A percentile compares a stretch with the other conserved stretches of the same genome.
phyloP scores from a whole-genome alignment of 2,329 filamentous ascomycete genomes.

The Monosporascus cannonballus region DNA sequence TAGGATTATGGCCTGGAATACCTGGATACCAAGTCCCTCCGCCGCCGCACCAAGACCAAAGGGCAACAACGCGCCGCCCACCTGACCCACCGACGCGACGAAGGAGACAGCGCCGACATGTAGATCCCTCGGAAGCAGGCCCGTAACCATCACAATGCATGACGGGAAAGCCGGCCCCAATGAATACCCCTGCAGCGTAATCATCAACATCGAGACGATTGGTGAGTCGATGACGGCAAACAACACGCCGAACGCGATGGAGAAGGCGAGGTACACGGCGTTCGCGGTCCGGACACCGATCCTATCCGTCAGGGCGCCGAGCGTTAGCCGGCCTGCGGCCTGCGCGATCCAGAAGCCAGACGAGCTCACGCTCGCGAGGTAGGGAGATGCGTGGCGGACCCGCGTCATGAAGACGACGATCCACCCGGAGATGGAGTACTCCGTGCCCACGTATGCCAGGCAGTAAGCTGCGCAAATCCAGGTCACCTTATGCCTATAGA shows the following conservation, averaged over 20 bases:
- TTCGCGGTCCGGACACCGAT: conserved; percentile 22
- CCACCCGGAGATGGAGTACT: conserved; percentile 39
- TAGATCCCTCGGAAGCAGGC: conserved; percentile 30
- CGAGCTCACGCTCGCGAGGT: conserved; percentile 32
- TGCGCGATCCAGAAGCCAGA: conserved; percentile 40
- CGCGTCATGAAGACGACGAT: conserved; percentile 39
- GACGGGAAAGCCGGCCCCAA: conserved; percentile 37
- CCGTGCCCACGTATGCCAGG: conserved; percentile 37
- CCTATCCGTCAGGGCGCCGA: conserved; percentile 26
- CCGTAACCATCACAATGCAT: conserved; percentile 31
- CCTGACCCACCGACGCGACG: conserved; percentile 35
- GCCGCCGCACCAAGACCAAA: conserved; percentile 36
- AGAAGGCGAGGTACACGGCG: conserved; percentile 17
- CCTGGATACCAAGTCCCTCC: conserved; percentile 29
- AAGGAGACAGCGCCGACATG: conserved; percentile 38
- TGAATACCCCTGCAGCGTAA: conserved; percentile 30
- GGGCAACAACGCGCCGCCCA: conserved; percentile 36
- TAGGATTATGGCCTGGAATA: conserved; percentile 27
- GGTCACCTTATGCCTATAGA: conserved; percentile 28
- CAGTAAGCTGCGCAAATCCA: conserved; percentile 38
- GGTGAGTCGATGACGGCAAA: conserved; percentile 13
- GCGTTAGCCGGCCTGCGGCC: conserved; percentile 30
- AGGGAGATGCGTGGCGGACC: conserved; percentile 28
- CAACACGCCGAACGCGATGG: conserved; percentile 12
- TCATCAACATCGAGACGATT: conserved; percentile 22